Evolutionary conservation across 345 rosid genomes (phyloP).

Genomic region (Salix purpurea): DNA sequence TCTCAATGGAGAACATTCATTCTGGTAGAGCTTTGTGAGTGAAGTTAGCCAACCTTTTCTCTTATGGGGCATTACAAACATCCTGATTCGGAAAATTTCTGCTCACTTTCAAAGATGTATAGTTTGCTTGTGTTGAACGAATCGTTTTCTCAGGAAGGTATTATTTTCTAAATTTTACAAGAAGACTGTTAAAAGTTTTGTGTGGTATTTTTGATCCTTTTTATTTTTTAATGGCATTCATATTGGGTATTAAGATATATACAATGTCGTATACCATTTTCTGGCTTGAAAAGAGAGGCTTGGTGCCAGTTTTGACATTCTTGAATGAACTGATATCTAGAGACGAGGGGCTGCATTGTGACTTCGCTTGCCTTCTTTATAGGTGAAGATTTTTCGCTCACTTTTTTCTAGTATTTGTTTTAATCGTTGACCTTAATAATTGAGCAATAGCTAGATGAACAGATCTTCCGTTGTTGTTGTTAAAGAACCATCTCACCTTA

Average conservation of each 20-base stretch:
- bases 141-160: conserved; percentile 96
- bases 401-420: not conserved
- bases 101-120: conserved; percentile 63
- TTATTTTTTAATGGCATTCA: not conserved
- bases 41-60: not conserved
- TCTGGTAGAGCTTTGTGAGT: conserved; percentile 53
- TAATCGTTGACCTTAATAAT: not conserved
- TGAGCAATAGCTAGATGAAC: not conserved
- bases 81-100: not conserved
- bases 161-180: not conserved
- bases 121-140: conserved; percentile 87
- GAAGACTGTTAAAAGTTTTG: not conserved
- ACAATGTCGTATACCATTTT: conserved; percentile 45
- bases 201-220: not conserved
- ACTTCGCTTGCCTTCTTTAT: conserved; percentile 90
- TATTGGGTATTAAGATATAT: not conserved
- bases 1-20: conserved; percentile 94
- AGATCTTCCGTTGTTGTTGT: not conserved
- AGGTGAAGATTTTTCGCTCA: conserved; percentile 34
- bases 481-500: too few relatives aligned
- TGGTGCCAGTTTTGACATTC: conserved; percentile 93
- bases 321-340: conserved; percentile 92
- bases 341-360: conserved; percentile 93
- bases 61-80: not conserved
- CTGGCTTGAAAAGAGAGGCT: conserved; percentile 94